These are phyloP conservation scores for Erodium texanum DNA, from an alignment of 441 rosid genomes.

Conservation along the genomic window DNA sequence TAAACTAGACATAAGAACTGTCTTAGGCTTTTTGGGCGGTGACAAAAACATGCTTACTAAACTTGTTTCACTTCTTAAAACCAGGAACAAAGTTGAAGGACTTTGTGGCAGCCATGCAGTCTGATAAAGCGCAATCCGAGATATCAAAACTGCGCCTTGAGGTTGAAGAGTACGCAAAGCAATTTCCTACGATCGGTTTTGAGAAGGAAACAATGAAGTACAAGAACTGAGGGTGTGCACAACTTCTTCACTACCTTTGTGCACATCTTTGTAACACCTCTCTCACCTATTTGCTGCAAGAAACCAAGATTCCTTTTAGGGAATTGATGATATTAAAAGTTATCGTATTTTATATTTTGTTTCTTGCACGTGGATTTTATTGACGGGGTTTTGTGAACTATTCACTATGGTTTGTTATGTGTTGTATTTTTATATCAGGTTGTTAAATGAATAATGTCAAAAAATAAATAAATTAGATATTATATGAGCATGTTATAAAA, in stretches of 20 bases:
- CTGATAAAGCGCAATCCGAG: slow-evolving; percentile 51
- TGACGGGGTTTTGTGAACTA: background rate
- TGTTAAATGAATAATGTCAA: background rate
- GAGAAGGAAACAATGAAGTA: slow-evolving; percentile 84
- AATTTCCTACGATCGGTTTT: slow-evolving; percentile 80
- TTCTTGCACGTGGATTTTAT: background rate
- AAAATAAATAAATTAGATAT: no score
- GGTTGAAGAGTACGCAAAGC: slow-evolving; percentile 77
- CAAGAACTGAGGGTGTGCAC: slow-evolving; percentile 36
- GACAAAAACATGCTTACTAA: background rate
- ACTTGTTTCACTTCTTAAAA: slow-evolving; percentile 5
- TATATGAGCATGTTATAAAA: background rate
- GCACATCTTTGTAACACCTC: background rate
- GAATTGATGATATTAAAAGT: no score
- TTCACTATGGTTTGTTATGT: background rate
- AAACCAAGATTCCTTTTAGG: no score
- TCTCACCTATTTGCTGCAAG: background rate
- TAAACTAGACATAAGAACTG: no score
- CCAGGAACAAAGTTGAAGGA: slow-evolving; percentile 84
- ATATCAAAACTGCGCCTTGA: slow-evolving; percentile 50
- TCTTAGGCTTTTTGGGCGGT: background rate
- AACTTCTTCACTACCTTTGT: no score
- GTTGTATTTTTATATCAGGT: background rate
- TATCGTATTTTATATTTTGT: background rate
- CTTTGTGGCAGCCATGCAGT: slow-evolving; percentile 61